Evolutionary conservation across 371 early-diverging fungal genomes (phyloP), one percentile per base, ranked within the genome.

Genomic region (Umbelopsis sp.): DNA sequence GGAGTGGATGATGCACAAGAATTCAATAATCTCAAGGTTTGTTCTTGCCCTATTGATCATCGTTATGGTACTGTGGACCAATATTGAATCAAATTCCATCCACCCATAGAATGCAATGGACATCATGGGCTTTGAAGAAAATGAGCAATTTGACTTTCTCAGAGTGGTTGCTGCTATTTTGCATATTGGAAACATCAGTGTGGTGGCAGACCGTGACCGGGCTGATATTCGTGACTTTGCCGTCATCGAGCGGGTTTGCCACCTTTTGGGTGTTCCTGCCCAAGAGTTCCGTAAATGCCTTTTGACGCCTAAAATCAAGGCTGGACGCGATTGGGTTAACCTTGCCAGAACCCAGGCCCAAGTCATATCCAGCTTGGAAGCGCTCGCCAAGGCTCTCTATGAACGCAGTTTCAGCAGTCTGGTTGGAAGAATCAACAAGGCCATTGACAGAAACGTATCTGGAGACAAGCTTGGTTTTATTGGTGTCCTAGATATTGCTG

Each of bases 401-500:
- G 99, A 99, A 82, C 87, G 98, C 53, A 95, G 97, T 88, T 99
- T 99, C 88, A 93, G 94, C 46, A 85, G 84, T 62, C 84, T 99
- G 12, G 95, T 99, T 44, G 84, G 80, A 16, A 83, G 96, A 7
- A 93, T 99, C 74, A 99, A 99, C 76, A 72, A 73, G 12, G 92
- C 96, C 0, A 87, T 99, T 69, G 91, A 92, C 75, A 85, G 90
- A 14, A 87, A 90, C 0, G 77, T 88, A 18, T 88, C 88, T 2
- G 44, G 63, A 16, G 74, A 78, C 12, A 76, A 73, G 38, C 63
- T 73, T 65, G 65, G 75, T 0, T 99, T 96, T 74, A 99, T 99
- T 74, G 99, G 99, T 50, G 99, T 99, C 8, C 81, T 99, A 22
- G 99, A 99, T 89, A 99, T 99, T 80, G 99, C 99, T 41, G 99